A percentile compares a stretch with the other conserved stretches of the same genome.
These are phyloP conservation scores for Heracleum sosnowskyi DNA, from an alignment of 129 eudicot genomes.

Conservation along the genomic window DNA sequence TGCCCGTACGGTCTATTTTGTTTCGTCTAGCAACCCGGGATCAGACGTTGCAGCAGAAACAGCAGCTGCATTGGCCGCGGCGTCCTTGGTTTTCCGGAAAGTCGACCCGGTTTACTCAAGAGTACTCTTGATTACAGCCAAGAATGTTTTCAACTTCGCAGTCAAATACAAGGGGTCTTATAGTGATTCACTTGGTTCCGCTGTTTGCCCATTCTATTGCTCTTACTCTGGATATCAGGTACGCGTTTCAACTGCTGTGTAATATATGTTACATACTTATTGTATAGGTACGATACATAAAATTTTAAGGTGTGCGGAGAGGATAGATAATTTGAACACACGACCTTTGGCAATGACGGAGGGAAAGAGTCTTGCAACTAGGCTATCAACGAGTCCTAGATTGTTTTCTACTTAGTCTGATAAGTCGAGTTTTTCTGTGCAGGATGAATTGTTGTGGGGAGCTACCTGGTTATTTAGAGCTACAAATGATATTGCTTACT, in stretches of 20 bases:
- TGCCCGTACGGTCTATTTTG: constrained; percentile 49
- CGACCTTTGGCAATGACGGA: neutral
- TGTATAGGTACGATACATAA: neutral
- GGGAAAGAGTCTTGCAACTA: neutral
- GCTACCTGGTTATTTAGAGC: constrained; percentile 87
- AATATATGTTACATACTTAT: neutral
- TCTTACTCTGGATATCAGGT: constrained; percentile 90
- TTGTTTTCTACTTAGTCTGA: neutral
- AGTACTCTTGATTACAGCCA: constrained; percentile 59
- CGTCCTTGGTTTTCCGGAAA: constrained; percentile 61
- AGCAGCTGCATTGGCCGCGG: constrained; percentile 92
- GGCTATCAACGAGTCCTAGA: neutral
- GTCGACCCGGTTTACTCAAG: constrained; percentile 40
- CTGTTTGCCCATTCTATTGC: constrained; percentile 90
- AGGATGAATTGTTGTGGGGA: constrained; percentile 97
- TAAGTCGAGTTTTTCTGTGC: neutral
- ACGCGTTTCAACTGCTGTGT: neutral
- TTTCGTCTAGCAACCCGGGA: constrained; percentile 68
- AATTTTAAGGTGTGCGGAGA: neutral
- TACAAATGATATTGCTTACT: constrained; percentile 52
- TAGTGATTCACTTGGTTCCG: constrained; percentile 84
- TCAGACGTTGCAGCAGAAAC: constrained; percentile 94
- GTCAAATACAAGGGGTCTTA: constrained; percentile 64
- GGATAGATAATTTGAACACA: neutral
- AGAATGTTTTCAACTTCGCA: constrained; percentile 65